Conservation (phyloP, 2,329 filamentous ascomycete genomes). For the Hymenoscyphus salicellus region DNA sequence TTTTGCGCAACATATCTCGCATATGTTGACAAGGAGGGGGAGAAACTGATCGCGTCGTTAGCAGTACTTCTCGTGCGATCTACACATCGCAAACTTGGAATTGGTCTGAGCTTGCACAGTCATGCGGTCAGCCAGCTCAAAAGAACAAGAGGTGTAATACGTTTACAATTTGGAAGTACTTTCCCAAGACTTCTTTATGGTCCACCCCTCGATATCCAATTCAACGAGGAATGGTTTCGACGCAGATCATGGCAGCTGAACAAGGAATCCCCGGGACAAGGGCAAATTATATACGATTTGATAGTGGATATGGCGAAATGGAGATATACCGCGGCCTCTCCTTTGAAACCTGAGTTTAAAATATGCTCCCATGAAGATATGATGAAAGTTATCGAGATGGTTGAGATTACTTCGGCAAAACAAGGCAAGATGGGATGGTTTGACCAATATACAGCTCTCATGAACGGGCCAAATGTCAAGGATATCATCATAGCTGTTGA, state of each 20-base stretch:
- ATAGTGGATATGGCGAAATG: slow-evolving; percentile 51
- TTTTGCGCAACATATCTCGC: slow-evolving; percentile 61
- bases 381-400: slow-evolving; percentile 47
- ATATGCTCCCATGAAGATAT: slow-evolving; percentile 41
- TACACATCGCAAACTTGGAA: slow-evolving; percentile 46
- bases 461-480: slow-evolving; percentile 46
- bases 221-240: slow-evolving; percentile 50
- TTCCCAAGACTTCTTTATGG: slow-evolving; percentile 59
- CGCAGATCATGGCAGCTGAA: slow-evolving; percentile 53
- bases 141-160: slow-evolving; percentile 50
- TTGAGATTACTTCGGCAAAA: slow-evolving; percentile 46
- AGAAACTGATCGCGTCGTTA: slow-evolving; percentile 54
- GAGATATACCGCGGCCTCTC: slow-evolving; percentile 39
- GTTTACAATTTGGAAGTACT: slow-evolving; percentile 55
- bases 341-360: slow-evolving; percentile 41
- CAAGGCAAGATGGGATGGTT: slow-evolving; percentile 55
- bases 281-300: slow-evolving; percentile 53
- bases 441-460: slow-evolving; percentile 55
- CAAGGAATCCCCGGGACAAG: slow-evolving; percentile 44
- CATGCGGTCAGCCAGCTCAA: slow-evolving; percentile 50
- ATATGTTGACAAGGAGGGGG: slow-evolving; percentile 51
- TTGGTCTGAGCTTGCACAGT: slow-evolving; percentile 53
- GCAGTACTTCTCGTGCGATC: slow-evolving; percentile 53
- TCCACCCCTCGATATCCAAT: slow-evolving; percentile 42
- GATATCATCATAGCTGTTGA: slow-evolving; percentile 56